Percentiles rank a stretch among this genome's conserved stretches.
phyloP scores from a whole-genome alignment of 2,329 filamentous ascomycete species.

The Reticulascus tulasneorum region DNA sequence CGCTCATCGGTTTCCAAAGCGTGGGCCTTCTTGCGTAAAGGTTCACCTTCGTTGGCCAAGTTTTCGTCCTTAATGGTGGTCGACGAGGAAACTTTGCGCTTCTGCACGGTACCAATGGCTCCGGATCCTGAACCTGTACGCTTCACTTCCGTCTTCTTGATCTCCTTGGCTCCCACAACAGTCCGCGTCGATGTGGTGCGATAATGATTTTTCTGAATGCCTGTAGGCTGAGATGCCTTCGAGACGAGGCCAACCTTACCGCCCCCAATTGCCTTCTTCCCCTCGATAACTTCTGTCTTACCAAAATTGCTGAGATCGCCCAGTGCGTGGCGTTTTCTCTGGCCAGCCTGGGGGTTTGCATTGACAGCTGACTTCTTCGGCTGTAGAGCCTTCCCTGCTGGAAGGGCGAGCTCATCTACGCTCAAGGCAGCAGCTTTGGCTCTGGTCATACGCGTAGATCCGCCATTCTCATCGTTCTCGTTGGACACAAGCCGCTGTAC shows the following conservation, averaged over 20 bases:
- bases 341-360: slow-evolving; percentile 41
- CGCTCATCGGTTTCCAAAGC: slow-evolving; percentile 35
- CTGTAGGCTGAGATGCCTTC: slow-evolving; percentile 77
- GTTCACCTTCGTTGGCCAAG: slow-evolving; percentile 59
- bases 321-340: slow-evolving; percentile 76
- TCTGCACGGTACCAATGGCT: slow-evolving; percentile 56
- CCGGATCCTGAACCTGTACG: slow-evolving; percentile 70
- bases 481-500: slow-evolving; percentile 70
- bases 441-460: slow-evolving; percentile 80
- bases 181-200: slow-evolving; percentile 58
- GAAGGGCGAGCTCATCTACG: slow-evolving; percentile 56
- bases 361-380: slow-evolving; percentile 62
- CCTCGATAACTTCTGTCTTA: slow-evolving; percentile 68
- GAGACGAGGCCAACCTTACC: slow-evolving; percentile 68
- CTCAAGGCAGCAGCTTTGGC: slow-evolving; percentile 80
- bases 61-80: slow-evolving; percentile 67
- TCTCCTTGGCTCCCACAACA: slow-evolving; percentile 61
- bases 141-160: slow-evolving; percentile 69
- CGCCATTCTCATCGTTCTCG: slow-evolving; percentile 90
- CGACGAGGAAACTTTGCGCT: slow-evolving; percentile 63
- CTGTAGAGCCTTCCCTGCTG: slow-evolving; percentile 61
- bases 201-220: slow-evolving; percentile 66
- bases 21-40: slow-evolving; percentile 61
- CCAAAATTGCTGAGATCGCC: slow-evolving; percentile 94
- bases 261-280: slow-evolving; percentile 72